A percentile compares a stretch with the other conserved stretches of the same genome.
phyloP scores from a whole-genome alignment of 2,329 filamentous ascomycete species.

The Arthrinium puccinioides region DNA sequence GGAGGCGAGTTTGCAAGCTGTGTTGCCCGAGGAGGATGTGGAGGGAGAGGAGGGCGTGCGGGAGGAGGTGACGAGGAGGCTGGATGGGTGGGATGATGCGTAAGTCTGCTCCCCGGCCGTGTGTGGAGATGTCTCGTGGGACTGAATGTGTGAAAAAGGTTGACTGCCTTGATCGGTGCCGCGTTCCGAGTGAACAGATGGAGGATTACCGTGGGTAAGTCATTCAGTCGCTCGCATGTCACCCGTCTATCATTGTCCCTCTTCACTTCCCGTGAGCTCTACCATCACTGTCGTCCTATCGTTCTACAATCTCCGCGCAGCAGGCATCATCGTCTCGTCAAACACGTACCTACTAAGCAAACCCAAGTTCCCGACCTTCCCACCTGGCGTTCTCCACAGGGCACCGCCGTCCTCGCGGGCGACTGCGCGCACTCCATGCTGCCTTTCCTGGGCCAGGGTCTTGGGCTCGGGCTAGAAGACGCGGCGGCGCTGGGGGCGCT shows the following conservation, averaged over 20 bases:
- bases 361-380: not conserved
- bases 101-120: not conserved
- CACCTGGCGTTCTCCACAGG: not conserved
- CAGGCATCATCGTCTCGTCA: too few relatives aligned
- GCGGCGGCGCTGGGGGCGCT: not conserved
- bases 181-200: not conserved
- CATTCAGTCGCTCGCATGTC: not conserved
- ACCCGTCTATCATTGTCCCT: not conserved
- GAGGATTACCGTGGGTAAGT: not conserved
- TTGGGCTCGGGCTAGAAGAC: constrained; percentile 4
- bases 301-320: not conserved
- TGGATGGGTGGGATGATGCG: not conserved
- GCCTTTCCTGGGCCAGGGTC: constrained; percentile 1
- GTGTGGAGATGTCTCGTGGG: not conserved
- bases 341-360: too few relatives aligned
- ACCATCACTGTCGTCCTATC: not conserved
- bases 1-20: not conserved
- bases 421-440: constrained; percentile 1
- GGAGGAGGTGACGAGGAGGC: not conserved
- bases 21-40: not conserved
- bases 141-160: not conserved
- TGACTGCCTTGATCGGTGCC: not conserved
- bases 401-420: not conserved
- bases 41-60: not conserved
- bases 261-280: not conserved